Conservation (phyloP, 176 grass and related monocot genomes). For the Lolium multiflorum region DNA sequence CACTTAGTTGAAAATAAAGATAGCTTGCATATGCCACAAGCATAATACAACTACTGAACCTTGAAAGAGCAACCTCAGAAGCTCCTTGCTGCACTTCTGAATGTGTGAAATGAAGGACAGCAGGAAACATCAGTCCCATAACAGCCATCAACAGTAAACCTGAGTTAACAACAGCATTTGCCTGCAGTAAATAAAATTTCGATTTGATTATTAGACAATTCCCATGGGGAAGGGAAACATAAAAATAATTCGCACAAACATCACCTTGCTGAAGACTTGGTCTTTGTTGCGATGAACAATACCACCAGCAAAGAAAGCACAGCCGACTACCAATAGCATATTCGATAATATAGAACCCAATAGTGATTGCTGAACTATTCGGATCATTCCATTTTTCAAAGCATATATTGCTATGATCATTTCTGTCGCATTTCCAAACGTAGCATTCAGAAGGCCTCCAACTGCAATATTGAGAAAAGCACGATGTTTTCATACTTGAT, state of each 20-base stretch:
- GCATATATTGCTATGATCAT: constrained; percentile 90
- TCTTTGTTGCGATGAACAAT: constrained; percentile 69
- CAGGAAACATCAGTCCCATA: constrained; percentile 81
- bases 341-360: constrained; percentile 94
- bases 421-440: constrained; percentile 92
- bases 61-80: constrained; percentile 73
- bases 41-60: constrained; percentile 84
- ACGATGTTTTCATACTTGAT: neutral
- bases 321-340: constrained; percentile 80
- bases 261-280: constrained; percentile 81
- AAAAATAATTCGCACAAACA: constrained; percentile 27
- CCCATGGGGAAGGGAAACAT: constrained; percentile 15
- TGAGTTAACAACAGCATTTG: constrained; percentile 69
- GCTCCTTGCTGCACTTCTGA: constrained; percentile 57
- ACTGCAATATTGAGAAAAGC: constrained; percentile 56
- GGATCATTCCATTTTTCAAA: constrained; percentile 78
- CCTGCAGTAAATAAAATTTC: constrained; percentile 47
- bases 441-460: constrained; percentile 89
- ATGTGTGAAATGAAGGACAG: constrained; percentile 82
- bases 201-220: constrained; percentile 20
- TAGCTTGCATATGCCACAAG: constrained; percentile 80
- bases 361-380: constrained; percentile 81
- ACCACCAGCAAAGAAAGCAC: constrained; percentile 79
- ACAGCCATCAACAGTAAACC: constrained; percentile 83
- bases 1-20: constrained; percentile 79